Evolutionary conservation across 208 protist species (phyloP), one percentile per base, ranked within the genome.

Genomic region (Leishmania tarentolae): DNA sequence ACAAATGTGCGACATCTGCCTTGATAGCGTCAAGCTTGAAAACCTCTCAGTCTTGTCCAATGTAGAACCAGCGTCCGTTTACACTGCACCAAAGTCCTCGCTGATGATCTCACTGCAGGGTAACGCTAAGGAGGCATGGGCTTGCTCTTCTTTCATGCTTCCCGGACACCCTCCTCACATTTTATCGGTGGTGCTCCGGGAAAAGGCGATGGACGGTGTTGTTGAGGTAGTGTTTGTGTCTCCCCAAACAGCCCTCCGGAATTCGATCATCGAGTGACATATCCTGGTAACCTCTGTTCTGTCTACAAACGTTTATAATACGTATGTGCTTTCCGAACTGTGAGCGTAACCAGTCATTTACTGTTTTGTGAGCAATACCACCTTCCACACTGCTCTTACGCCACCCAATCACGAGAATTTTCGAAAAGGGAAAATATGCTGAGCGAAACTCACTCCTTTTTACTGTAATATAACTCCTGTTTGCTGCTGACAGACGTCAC

Each of bases 71-170:
- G 46, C 50, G 5, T 53, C 50, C 19, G 4, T 70, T 15, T 19
- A 35, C 4, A 42, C 56, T 1, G 74, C 61, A 9, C 37, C 31
- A 13, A 35, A 65, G 46, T 24, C 42, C 53, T 52, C 40, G 50
- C 7, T 88, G 53, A 76, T 37, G 35, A 57, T 90, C 17, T 72
- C 61, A 5, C 40, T 87, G 8, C 57, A 59, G 66, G 69, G 59
- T 9, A 79, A 80, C 74, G 35, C 46, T 19, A n/a, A 15, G 4
- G 56, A 85, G 28, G 31, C 3, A 5, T 83, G 78, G 84, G 31
- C 15, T 46, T 81, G 35, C 69, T 73, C 80, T 1, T 76, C n/a
- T 65, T 66, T 52, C n/a, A 59, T 50, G 37, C 52, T 82, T 28
- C 61, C 75, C 17, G 46, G 53, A 50, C 37, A 61, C 15, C 75